phyloP scores from a whole-genome alignment of 805 yeast species.

The Tetrapisispora fleetii region DNA sequence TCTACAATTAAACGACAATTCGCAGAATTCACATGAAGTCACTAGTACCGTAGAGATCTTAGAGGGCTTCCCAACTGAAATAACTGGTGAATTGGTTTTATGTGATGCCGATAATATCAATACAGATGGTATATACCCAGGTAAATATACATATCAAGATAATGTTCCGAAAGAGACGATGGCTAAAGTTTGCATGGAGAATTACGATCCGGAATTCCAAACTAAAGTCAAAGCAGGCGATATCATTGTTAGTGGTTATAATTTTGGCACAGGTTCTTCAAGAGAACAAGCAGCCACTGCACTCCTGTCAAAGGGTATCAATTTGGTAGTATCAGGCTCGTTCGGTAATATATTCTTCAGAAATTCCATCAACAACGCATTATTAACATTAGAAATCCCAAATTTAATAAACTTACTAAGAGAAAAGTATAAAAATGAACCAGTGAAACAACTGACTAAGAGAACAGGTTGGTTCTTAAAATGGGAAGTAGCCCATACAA shows the following conservation, averaged over 20 bases:
- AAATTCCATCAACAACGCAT: constrained; percentile 93
- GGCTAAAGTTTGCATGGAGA: constrained; percentile 99
- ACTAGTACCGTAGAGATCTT: constrained; percentile 50
- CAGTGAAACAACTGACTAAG: constrained; percentile 65
- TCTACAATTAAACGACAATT: constrained; percentile 14
- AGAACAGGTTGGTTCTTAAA: constrained; percentile 89
- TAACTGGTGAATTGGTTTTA: constrained; percentile 82
- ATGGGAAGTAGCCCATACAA: constrained; percentile 86
- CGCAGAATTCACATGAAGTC: constrained; percentile 31
- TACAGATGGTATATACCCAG: constrained; percentile 98
- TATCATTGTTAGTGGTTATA: constrained; percentile 83
- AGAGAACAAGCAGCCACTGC: constrained; percentile 99
- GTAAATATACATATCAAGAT: constrained; percentile 97
- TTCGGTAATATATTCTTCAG: constrained; percentile 95
- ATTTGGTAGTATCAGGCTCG: constrained; percentile 90
- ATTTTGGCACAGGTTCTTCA: constrained; percentile 97
- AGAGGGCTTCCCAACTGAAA: constrained; percentile 82
- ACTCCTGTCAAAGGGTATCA: constrained; percentile 85
- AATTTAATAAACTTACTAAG: constrained; percentile 70
- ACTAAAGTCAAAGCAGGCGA: constrained; percentile 76
- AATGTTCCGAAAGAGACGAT: constrained; percentile 88
- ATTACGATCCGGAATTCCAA: constrained; percentile 86
- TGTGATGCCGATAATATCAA: constrained; percentile 96
- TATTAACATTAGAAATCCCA: constrained; percentile 89
- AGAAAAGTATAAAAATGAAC: constrained; percentile 42